Base-by-base conservation (phyloP, 768 basidiomycete species). In the Suillus americanus region DNA sequence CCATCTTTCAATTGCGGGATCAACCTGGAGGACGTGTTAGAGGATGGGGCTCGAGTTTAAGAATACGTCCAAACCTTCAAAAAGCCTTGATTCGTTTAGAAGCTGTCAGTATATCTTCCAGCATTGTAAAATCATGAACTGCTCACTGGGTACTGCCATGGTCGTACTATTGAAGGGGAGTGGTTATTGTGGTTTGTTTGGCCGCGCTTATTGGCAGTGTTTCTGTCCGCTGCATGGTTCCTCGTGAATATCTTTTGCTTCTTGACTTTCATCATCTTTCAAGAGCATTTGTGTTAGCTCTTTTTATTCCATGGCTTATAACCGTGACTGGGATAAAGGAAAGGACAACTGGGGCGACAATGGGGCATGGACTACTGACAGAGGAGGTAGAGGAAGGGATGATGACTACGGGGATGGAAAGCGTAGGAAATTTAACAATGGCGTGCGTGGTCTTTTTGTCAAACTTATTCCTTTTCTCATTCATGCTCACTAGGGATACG, bases 281-380 rank as follows among this genome's bases (percentile, higher is more conserved):
- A 48, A 51, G 61, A 62, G 50, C 38, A 54, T 33, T 46, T 41
- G 40, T 46, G 55, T 61, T 43, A 48, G 40, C 48, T 45, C 43
- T 64, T 61, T 67, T 51, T 65, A 56, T 69, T 55, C 64, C 25
- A 91, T 92, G 90, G 82, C 89, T 59, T 86, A 89, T 77, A 90
- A 90, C 78, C 87, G 93, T 68, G 91, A 94, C 81, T 94, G 93
- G 92, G 91, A 93, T 79, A 84, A 83, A 75, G 92, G 91, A 60
- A 93, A 92, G 77, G 84, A 87, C 54, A 45, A 61, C 60, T 88
- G 86, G 86, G 71, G 77, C 64, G 84, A 88, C 54, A 70, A 75
- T 69, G 69, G 74, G 38, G 71, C 79, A 56, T 85, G 84, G 81
- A 74, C 76, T 63, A 68, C 75, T 25, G 65, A 79, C 62, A 77